Evolutionary conservation across 1,284 basidiomycete species (phyloP).

Genomic region (Hemileia vastatrix): DNA sequence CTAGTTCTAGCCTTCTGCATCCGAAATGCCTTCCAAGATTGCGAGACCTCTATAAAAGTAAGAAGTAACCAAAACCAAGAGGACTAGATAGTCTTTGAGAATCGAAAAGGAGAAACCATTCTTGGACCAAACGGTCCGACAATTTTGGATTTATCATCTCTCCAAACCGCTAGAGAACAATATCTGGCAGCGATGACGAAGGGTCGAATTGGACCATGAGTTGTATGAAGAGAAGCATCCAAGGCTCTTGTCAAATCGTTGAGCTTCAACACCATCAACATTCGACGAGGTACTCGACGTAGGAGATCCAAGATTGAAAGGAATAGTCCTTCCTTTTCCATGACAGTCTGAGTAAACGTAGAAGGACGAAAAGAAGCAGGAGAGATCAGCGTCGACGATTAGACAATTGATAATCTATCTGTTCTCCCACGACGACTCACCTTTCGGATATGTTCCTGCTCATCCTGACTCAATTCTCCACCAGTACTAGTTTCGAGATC

Average conservation of each 20-base stretch:
- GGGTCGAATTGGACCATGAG: too few species aligned
- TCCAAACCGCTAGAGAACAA: slow-evolving; percentile 74
- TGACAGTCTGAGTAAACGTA: slow-evolving; percentile 54
- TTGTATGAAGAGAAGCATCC: slow-evolving; percentile 51
- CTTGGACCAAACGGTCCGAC: not conserved
- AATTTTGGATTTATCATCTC: slow-evolving; percentile 59
- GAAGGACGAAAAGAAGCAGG: slow-evolving; percentile 2
- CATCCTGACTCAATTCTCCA: too few species aligned
- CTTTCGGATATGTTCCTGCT: slow-evolving; percentile 65
- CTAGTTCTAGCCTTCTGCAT: slow-evolving; percentile 28
- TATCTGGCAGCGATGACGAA: slow-evolving; percentile 87
- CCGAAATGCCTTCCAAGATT: slow-evolving; percentile 35
- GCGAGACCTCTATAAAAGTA: slow-evolving; percentile 40
- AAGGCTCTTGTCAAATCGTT: slow-evolving; percentile 74
- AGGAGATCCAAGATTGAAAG: slow-evolving; percentile 73
- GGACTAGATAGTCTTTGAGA: slow-evolving; percentile 26
- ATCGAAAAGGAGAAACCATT: slow-evolving; percentile 25
- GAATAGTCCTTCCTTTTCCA: slow-evolving; percentile 69
- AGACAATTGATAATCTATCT: not conserved
- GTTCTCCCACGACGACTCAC: slow-evolving; percentile 40
- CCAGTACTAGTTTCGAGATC: slow-evolving; percentile 61
- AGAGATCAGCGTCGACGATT: not conserved
- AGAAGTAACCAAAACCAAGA: slow-evolving; percentile 33
- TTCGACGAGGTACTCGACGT: slow-evolving; percentile 58
- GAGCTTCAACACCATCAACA: slow-evolving; percentile 75